Percentiles rank a stretch among this genome's conserved stretches.
Conservation (phyloP, 768 basidiomycete genomes). For the Termitomyces sp. region DNA sequence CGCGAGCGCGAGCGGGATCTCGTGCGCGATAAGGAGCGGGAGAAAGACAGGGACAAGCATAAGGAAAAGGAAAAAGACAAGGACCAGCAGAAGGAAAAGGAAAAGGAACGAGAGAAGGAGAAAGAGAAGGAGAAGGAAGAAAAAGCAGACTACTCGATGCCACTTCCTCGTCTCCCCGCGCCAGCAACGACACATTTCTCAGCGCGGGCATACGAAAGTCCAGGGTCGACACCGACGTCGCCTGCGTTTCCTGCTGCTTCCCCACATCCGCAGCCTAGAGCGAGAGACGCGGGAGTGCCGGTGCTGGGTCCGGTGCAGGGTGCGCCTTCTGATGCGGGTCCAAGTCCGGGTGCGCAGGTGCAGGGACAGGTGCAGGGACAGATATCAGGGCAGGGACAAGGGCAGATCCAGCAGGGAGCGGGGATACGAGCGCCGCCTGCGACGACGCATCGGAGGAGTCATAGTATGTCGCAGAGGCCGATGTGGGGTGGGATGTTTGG, state of each 20-base stretch:
- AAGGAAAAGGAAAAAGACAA: not conserved
- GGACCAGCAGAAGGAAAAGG: not conserved
- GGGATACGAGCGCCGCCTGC: conserved; percentile 70
- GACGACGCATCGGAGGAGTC: conserved; percentile 78
- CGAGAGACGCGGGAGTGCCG: conserved; percentile 60
- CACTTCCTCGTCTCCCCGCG: conserved; percentile 75
- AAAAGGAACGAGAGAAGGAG: not conserved
- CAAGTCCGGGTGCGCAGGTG: conserved; percentile 15
- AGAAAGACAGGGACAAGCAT: not conserved
- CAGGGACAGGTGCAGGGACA: conserved; percentile 17
- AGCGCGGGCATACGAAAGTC: conserved; percentile 63
- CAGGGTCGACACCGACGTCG: conserved; percentile 60
- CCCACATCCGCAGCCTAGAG: conserved; percentile 59
- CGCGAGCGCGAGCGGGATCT: not conserved
- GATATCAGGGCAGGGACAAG: conserved; percentile 15
- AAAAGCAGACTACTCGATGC: conserved; percentile 78
- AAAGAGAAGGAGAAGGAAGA: conserved; percentile 5
- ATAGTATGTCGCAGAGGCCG: conserved; percentile 80
- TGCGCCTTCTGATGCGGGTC: too few species aligned
- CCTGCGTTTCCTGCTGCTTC: conserved; percentile 38
- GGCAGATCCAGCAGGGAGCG: not conserved
- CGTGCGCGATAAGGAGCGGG: not conserved
- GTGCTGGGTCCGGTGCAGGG: too few species aligned
- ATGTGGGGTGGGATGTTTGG: conserved; percentile 65
- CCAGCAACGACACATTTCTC: conserved; percentile 83